These are phyloP conservation scores for Biscogniauxia sp. DNA, from an alignment of 2,329 filamentous ascomycete species.

Conservation along the genomic window DNA sequence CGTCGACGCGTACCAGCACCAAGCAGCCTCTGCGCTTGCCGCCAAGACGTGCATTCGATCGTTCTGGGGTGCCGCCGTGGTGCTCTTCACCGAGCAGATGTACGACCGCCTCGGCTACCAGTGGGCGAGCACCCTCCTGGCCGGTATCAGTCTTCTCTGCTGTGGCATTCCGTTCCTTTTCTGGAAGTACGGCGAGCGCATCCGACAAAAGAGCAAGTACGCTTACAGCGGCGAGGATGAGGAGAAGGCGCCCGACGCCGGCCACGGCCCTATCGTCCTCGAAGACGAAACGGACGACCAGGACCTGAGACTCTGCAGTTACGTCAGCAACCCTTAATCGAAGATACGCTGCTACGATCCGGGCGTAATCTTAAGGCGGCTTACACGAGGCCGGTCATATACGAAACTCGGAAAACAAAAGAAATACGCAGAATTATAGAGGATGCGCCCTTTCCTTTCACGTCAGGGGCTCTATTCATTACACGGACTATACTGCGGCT, in stretches of 20 bases:
- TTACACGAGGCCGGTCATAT: not conserved
- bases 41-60: constrained; percentile 78
- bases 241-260: constrained; percentile 19
- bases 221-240: constrained; percentile 64
- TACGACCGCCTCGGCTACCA: constrained; percentile 69
- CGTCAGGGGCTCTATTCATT: not conserved
- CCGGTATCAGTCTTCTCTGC: constrained; percentile 72
- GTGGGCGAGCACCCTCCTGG: constrained; percentile 73
- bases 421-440: not conserved
- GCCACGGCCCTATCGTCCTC: not conserved
- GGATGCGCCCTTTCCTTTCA: not conserved
- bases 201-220: constrained; percentile 67
- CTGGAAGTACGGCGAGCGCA: constrained; percentile 71
- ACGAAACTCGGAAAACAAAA: not conserved
- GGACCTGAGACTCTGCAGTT: not conserved
- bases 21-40: constrained; percentile 77
- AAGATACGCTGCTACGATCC: not conserved
- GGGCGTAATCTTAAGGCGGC: not conserved
- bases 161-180: constrained; percentile 83
- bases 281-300: constrained; percentile 4
- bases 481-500: not conserved
- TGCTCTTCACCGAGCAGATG: constrained; percentile 83
- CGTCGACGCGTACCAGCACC: constrained; percentile 62
- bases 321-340: not conserved
- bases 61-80: constrained; percentile 75